These are phyloP conservation scores for Primulina huaijiensis DNA, from an alignment of 257 asterid species.

Conservation along the genomic window DNA sequence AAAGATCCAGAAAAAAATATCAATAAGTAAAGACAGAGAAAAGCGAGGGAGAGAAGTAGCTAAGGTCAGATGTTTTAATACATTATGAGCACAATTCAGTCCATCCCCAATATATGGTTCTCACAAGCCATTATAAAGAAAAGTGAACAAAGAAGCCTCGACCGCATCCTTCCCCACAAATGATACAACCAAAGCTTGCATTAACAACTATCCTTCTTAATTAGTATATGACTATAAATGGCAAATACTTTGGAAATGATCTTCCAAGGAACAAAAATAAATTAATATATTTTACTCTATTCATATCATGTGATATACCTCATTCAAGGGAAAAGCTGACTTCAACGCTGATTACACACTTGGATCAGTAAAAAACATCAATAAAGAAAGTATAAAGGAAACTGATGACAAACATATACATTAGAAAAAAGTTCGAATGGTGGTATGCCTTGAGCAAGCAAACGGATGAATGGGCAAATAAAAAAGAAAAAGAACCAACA, in stretches of 20 bases:
- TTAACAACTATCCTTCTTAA: conserved; percentile 4
- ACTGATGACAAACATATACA: conserved; percentile 27
- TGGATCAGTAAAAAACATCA: conserved; percentile 49
- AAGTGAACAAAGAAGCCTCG: no score
- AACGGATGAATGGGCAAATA: conserved; percentile 17
- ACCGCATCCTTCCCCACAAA: no score
- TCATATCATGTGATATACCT: conserved; percentile 39
- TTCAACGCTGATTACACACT: conserved; percentile 31
- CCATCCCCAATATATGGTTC: no score
- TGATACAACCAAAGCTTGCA: not conserved
- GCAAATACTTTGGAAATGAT: not conserved
- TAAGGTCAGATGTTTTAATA: not conserved
- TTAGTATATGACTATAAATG: conserved; percentile 10
- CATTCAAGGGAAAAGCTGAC: conserved; percentile 44
- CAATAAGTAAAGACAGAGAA: not conserved
- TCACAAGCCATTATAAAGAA: no score
- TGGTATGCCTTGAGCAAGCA: conserved; percentile 14
- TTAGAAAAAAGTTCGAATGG: conserved; percentile 16
- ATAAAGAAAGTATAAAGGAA: conserved; percentile 46
- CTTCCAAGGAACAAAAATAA: not conserved
- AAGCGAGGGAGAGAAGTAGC: not conserved
- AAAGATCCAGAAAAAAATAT: not conserved
- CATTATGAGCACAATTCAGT: not conserved
- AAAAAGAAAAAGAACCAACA: conserved; percentile 5
- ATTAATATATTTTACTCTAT: conserved; percentile 3